These are phyloP conservation scores for Termitomyces sp. DNA, from an alignment of 768 basidiomycete genomes.

Conservation along the genomic window DNA sequence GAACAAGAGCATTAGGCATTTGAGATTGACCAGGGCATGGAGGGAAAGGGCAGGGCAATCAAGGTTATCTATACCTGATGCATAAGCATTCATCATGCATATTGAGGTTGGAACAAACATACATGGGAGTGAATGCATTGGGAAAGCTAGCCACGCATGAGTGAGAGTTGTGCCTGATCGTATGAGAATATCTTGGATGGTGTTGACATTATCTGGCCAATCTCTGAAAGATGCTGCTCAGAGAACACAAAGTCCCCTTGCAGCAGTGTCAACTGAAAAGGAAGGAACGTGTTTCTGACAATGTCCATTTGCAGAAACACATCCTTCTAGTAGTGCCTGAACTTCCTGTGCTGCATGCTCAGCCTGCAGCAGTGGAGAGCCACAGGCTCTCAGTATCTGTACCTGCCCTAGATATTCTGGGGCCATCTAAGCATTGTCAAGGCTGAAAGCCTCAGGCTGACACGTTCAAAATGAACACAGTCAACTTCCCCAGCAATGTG, in stretches of 20 bases:
- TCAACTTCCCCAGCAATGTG: no score
- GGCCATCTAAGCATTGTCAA: no score
- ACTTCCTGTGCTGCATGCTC: no score
- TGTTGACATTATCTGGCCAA: neutral
- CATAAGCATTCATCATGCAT: neutral
- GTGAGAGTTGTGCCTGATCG: neutral
- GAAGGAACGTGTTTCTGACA: neutral
- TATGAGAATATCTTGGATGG: neutral
- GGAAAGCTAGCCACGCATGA: neutral
- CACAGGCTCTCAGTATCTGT: no score
- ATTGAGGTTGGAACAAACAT: neutral
- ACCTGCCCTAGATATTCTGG: no score
- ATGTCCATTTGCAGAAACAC: no score
- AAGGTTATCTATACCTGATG: neutral
- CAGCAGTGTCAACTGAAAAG: neutral
- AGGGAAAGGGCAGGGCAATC: neutral
- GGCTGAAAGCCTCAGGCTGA: no score
- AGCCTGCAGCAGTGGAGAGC: no score
- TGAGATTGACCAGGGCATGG: neutral
- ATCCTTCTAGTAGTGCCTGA: neutral
- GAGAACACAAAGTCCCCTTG: neutral
- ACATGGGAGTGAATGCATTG: constrained; percentile 1
- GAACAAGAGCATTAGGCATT: neutral
- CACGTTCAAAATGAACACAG: no score
- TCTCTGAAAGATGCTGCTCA: neutral